A percentile compares a stretch with the other conserved stretches of the same genome.
Evolutionary conservation across 73 alveolate species (phyloP).

Genomic region (Paramecium tetraurelia): DNA sequence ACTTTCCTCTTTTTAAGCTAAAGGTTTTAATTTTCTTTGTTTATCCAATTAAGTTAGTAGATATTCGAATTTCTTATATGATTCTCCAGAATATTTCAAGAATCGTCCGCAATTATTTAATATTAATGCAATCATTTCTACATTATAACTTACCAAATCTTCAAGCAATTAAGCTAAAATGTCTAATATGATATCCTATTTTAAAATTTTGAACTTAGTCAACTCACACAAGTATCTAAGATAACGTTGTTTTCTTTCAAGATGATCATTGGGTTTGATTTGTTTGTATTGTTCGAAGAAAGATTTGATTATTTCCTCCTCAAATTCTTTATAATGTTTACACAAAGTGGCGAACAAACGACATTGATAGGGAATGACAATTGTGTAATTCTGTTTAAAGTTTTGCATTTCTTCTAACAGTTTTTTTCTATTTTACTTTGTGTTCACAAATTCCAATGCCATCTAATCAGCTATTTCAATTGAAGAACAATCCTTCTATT

Average conservation of each 20-base stretch:
- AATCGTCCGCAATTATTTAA: slow-evolving; percentile 57
- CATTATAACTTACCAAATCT: slow-evolving; percentile 47
- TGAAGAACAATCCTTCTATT: slow-evolving; percentile 45
- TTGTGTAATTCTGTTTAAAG: slow-evolving; percentile 39
- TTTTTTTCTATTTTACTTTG: slow-evolving; percentile 49
- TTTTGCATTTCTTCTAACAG: slow-evolving; percentile 26
- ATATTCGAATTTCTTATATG: slow-evolving; percentile 33
- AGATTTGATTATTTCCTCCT: slow-evolving; percentile 46
- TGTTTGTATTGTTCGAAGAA: slow-evolving; percentile 29
- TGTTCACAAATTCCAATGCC: slow-evolving; percentile 51
- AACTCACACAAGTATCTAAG: slow-evolving; percentile 56
- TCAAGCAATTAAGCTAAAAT: slow-evolving; percentile 41
- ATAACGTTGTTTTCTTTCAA: slow-evolving; percentile 52
- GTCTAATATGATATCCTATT: slow-evolving; percentile 37
- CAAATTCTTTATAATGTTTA: slow-evolving; percentile 54
- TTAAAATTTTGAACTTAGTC: slow-evolving; percentile 46
- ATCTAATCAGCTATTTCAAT: slow-evolving; percentile 48
- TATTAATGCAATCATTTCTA: slow-evolving; percentile 37
- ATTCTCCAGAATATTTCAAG: slow-evolving; percentile 46
- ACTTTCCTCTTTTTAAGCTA: background rate
- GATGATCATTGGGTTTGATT: background rate
- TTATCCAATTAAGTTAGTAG: slow-evolving; percentile 13
- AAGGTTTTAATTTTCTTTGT: slow-evolving; percentile 38
- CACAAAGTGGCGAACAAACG: slow-evolving; percentile 56
- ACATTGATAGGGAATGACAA: slow-evolving; percentile 50